These are phyloP conservation scores for Leucocoprinus sp. DNA, from an alignment of 768 basidiomycete species.

Conservation along the genomic window DNA sequence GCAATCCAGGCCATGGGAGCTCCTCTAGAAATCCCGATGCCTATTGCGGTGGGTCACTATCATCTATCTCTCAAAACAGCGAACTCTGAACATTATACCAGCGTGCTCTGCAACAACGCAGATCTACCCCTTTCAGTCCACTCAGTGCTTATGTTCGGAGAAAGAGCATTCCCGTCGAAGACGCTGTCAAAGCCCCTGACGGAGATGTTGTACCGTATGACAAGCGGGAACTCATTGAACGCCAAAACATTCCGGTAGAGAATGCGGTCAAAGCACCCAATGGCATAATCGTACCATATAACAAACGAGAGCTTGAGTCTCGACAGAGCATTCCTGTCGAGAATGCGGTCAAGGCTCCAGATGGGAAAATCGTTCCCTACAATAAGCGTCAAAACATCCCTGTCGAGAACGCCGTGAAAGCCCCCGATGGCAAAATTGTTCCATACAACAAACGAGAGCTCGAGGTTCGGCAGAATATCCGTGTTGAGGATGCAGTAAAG, in stretches of 20 bases:
- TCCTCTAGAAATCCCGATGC: conserved; percentile 30
- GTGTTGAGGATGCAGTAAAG: conserved; percentile 20
- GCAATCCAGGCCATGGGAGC: conserved; percentile 35
- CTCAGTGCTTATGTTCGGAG: conserved; percentile 16
- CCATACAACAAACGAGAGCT: neutral
- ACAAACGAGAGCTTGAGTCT: conserved; percentile 13
- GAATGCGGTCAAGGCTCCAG: conserved; percentile 18
- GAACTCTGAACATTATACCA: neutral
- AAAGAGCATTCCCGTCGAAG: conserved; percentile 17
- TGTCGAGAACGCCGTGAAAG: conserved; percentile 16
- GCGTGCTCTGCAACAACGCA: conserved; percentile 16
- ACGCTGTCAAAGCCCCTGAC: conserved; percentile 15
- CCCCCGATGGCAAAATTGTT: conserved; percentile 14
- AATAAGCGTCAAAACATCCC: conserved; percentile 11
- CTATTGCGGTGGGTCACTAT: conserved; percentile 28
- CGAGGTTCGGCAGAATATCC: conserved; percentile 20
- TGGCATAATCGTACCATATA: conserved; percentile 21
- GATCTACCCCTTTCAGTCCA: conserved; percentile 11
- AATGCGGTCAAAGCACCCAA: conserved; percentile 19
- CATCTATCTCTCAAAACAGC: neutral
- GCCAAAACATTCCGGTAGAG: conserved; percentile 23
- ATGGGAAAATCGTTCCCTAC: conserved; percentile 23
- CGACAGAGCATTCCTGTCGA: conserved; percentile 22
- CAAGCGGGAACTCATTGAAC: conserved; percentile 22
- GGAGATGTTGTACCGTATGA: conserved; percentile 37